Evolutionary conservation across 1,139 yeast genomes (phyloP).

Genomic region (Blastobotrys serpentis): DNA sequence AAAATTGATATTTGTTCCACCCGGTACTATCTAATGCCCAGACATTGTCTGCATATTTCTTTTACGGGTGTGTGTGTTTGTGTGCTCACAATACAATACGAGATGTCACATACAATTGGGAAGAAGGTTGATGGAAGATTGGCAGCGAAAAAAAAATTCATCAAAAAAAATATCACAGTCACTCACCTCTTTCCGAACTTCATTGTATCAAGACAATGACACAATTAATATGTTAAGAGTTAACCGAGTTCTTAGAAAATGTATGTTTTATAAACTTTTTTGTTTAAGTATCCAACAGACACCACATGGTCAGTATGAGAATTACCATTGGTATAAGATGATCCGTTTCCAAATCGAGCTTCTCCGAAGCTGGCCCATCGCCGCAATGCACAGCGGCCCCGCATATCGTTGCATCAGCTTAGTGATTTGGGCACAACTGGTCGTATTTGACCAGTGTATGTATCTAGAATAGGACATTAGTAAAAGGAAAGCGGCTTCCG

Average conservation of each 20-base stretch:
- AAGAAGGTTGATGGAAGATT: neutral
- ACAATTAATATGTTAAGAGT: neutral
- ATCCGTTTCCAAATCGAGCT: constrained; percentile 5
- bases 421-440: constrained; percentile 65
- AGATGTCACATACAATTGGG: neutral
- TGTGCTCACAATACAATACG: no score
- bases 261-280: constrained; percentile 4
- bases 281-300: neutral
- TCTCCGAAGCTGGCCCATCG: neutral
- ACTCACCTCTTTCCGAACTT: constrained; percentile 76
- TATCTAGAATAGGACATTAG: constrained; percentile 29
- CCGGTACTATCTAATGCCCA: no score
- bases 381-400: neutral
- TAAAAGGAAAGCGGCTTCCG: neutral
- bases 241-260: neutral
- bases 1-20: no score
- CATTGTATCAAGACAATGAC: constrained; percentile 44
- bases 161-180: neutral
- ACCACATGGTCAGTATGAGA: constrained; percentile 6
- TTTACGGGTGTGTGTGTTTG: no score
- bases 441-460: constrained; percentile 58
- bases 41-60: no score
- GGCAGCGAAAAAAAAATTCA: neutral
- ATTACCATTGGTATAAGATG: constrained; percentile 1
- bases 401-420: constrained; percentile 9